Evolutionary conservation across 176 grass and related monocot genomes (phyloP).

Genomic region (Aegilops umbellulata): DNA sequence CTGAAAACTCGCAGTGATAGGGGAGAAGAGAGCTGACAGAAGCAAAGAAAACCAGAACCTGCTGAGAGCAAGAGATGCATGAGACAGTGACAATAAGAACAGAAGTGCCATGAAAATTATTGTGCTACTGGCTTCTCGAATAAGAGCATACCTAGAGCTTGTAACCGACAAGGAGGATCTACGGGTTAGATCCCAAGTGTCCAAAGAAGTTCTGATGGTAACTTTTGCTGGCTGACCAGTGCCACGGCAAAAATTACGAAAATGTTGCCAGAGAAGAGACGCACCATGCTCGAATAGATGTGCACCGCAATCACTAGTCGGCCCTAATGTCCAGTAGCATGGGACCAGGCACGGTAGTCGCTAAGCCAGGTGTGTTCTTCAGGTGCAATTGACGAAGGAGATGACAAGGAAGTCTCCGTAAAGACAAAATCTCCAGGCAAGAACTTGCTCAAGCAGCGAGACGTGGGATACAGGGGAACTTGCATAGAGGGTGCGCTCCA

Average conservation of each 20-base stretch:
- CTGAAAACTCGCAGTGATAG: background rate
- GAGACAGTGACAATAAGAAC: background rate
- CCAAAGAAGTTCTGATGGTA: conserved; percentile 45
- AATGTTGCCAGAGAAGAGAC: conserved; percentile 43
- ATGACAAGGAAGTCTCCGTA: conserved; percentile 73
- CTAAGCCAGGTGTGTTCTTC: conserved; percentile 32
- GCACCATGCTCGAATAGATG: conserved; percentile 54
- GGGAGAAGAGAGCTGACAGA: conserved; percentile 28
- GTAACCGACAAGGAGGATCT: conserved; percentile 18
- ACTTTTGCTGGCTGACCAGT: conserved; percentile 35
- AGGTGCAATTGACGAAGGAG: conserved; percentile 94
- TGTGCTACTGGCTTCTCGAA: background rate
- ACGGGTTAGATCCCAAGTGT: conserved; percentile 28
- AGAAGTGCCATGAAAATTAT: background rate
- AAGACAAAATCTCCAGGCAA: conserved; percentile 96
- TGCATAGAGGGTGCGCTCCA: conserved; percentile 72
- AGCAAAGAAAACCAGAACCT: conserved; percentile 40
- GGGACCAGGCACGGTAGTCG: conserved; percentile 36
- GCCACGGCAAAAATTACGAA: conserved; percentile 47
- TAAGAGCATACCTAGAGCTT: conserved; percentile 47
- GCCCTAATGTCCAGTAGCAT: conserved; percentile 69
- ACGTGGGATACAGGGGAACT: conserved; percentile 63
- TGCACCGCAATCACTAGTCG: conserved; percentile 45
- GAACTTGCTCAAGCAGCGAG: conserved; percentile 82
- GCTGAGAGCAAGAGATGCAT: background rate